Evolutionary conservation across 768 basidiomycete genomes (phyloP), one percentile per base, ranked within the genome.

Genomic region (Termitomyces sp.): DNA sequence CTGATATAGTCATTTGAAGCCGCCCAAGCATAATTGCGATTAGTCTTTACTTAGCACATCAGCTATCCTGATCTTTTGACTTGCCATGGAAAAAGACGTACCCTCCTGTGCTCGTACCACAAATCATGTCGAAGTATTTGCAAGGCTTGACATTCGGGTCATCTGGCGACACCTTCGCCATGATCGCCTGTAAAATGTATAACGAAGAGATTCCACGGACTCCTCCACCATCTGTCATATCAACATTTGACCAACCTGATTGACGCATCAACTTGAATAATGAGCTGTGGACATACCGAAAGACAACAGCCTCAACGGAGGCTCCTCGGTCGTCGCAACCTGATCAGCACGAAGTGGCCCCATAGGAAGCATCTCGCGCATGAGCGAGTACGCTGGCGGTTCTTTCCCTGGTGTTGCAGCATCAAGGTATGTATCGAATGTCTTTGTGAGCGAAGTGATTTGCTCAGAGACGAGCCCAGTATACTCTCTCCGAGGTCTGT

Each of bases 11-110:
- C 71, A 75, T 73, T 16, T 67, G 68, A 10, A 76, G 68, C 6
- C 74, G 67, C 10, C 75, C 74, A 8, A 76, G 68, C 73, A 76
- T 75, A 16, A 76, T 65, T 2, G 73, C 73, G 20, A 74, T 75
- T 13, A 76, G 56, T 24, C 54, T 56, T 16, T 18, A 45, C 22
- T 32, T 9, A 33, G 18, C 34, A 30, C 27, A 5, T 52, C 36
- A 39, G 37, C n/a, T 9, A n/a, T 4, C 10, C n/a, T 16, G 40
- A 50, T 20, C 37, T 20, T 34, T 37, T 20, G 9, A 32, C 7
- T 14, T 1, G 8, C 43, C 32, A 42, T 24, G 37, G 14, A n/a
- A 14, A 26, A 43, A 50, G 24, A 59, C 66, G 8, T 36, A 72
- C 71, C 73, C 73, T 59, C 73, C 72, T 0, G 71, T 70, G 49